Percentiles rank a stretch among this genome's conserved stretches.
These are phyloP conservation scores for Tuber melanosporum DNA, from an alignment of 495 filamentous ascomycete species.

Conservation along the genomic window DNA sequence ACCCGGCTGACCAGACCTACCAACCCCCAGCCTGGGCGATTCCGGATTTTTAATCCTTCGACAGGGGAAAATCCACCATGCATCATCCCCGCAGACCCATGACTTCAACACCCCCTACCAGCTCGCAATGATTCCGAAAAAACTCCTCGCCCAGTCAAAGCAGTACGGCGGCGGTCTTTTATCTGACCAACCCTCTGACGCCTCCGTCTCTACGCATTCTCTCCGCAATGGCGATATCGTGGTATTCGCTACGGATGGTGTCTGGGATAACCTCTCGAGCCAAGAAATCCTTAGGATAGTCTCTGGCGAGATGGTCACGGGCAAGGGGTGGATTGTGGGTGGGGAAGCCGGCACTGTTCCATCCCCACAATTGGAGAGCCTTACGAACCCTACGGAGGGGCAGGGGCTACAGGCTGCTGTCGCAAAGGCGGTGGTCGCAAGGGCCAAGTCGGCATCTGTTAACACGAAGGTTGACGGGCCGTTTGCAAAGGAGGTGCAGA, in stretches of 20 bases:
- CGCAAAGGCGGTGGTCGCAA: constrained; percentile 65
- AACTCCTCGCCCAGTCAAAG: constrained; percentile 65
- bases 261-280: constrained; percentile 93
- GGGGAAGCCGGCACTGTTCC: constrained; percentile 44
- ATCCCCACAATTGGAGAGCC: constrained; percentile 20
- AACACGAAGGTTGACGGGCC: constrained; percentile 76
- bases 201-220: constrained; percentile 64
- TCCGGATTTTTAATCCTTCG: constrained; percentile 88
- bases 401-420: constrained; percentile 62
- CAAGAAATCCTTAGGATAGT: constrained; percentile 77
- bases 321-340: constrained; percentile 65
- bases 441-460: constrained; percentile 76
- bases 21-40: constrained; percentile 63
- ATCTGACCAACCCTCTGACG: constrained; percentile 74
- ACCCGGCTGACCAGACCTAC: constrained; percentile 19
- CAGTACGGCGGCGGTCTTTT: constrained; percentile 76
- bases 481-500: constrained; percentile 89
- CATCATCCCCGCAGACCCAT: constrained; percentile 82
- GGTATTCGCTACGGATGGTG: constrained; percentile 85
- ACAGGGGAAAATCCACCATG: constrained; percentile 71
- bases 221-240: constrained; percentile 87
- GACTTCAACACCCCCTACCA: constrained; percentile 97
- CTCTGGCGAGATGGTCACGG: constrained; percentile 62
- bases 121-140: constrained; percentile 76
- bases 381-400: constrained; percentile 21